A percentile compares a stretch with the other conserved stretches of the same genome.
These are phyloP conservation scores for Geosiphon pyriformis DNA, from an alignment of 192 early-diverging fungal genomes.

Conservation along the genomic window DNA sequence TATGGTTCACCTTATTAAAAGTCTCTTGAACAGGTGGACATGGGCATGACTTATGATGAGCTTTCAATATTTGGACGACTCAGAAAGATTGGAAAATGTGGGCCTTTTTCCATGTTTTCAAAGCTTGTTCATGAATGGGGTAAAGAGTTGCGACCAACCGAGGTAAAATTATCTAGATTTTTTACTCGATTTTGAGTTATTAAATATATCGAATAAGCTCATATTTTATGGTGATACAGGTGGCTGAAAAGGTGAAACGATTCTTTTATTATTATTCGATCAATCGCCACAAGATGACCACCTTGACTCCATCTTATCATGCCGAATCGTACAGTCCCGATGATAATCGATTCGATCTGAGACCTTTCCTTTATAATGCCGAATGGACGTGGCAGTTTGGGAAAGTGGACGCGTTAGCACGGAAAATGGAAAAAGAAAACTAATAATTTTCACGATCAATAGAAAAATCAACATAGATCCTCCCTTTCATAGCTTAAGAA, in stretches of 20 bases:
- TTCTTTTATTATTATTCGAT: constrained; percentile 98
- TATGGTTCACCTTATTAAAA: too few relatives aligned
- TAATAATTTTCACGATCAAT: too few relatives aligned
- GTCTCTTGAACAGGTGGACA: constrained; percentile 76
- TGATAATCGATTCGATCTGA: constrained; percentile 95
- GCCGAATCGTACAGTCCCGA: constrained; percentile 94
- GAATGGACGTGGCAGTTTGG: constrained; percentile 92
- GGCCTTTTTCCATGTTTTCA: constrained; percentile 93
- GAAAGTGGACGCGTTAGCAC: constrained; percentile 56
- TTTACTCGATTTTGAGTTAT: too few relatives aligned
- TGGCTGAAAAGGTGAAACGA: constrained; percentile 88
- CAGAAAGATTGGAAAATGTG: constrained; percentile 81
- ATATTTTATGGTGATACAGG: too few relatives aligned
- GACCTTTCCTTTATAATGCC: constrained; percentile 94
- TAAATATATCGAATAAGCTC: too few relatives aligned
- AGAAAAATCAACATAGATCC: too few relatives aligned
- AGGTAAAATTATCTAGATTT: constrained; percentile 38
- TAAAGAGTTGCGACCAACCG: constrained; percentile 45
- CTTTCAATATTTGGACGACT: constrained; percentile 85
- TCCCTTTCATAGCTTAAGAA: too few relatives aligned
- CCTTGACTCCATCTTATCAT: constrained; percentile 91
- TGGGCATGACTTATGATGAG: constrained; percentile 98
- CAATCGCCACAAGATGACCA: constrained; percentile 99
- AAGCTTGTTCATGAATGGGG: constrained; percentile 83
- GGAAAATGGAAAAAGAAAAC: constrained; percentile 10